Evolutionary conservation across 768 basidiomycete species (phyloP), one percentile per base, ranked within the genome.

Genomic region (Russula sp.): DNA sequence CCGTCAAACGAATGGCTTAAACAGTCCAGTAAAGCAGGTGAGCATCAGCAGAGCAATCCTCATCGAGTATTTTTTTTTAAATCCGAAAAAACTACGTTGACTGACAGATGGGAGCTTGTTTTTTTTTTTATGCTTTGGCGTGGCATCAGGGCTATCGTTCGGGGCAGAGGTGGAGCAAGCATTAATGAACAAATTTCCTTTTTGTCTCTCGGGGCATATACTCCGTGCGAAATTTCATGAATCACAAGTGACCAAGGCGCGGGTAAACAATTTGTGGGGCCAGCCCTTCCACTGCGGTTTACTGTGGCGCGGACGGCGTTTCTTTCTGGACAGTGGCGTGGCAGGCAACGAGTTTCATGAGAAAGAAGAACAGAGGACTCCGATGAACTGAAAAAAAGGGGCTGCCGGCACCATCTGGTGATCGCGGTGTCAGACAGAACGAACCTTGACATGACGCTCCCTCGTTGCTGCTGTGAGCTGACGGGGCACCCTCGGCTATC

Each of bases 321-420:
- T 63, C 52, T 45, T 37, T n/a, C 20, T 48, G 45, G 48, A 55
- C 40, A 58, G 62, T 50, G 62, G 52, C 62, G 57, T 58, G 57
- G 51, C 62, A 58, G 55, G 37, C 47, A 63, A 50, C 32, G 51
- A 59, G 32, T 59, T 59, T 59, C 62, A 52, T 59, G 62, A 63
- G 57, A 63, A 63, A 63, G 16, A 6, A 37, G 13, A 44, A 27
- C 9, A 35, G 31, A 32, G 37, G 45, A 14, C 27, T n/a, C 34
- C 57, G 44, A 58, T 42, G 51, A 40, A 27, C 31, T 34, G 57
- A 49, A 51, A 32, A 13, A 51, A 22, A 14, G 57, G 10, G 31
- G 40, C n/a, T 57, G 54, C 40, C 49, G 55, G 34, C 50, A 45
- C 55, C 13, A 57, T 42, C 44, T 35, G 49, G 42, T 50, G 35